Evolutionary conservation across 768 basidiomycete genomes (phyloP), one percentile per base, ranked within the genome.

Genomic region (Rhizopogon rudus): DNA sequence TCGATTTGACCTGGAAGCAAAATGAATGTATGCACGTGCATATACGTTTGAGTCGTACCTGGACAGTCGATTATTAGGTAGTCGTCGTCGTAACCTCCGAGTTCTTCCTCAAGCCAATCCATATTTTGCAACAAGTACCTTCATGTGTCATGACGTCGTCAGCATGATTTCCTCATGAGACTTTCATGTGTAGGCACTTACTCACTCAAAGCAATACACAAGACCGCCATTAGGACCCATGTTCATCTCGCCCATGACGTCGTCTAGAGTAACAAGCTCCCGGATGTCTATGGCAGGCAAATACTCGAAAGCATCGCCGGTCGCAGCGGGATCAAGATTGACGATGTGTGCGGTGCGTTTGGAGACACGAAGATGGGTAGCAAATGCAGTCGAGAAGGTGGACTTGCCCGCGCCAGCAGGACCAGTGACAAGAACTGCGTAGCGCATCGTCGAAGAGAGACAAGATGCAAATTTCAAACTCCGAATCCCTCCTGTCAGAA

Each of bases 141-240:
- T 56, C 49, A 52, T 1, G 16, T 40, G 12, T n/a, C 1, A 33
- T 56, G 31, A 31, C 52, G 9, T 33, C 44, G 29, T 28, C 1
- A 48, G 25, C 53, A 29, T 51, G 7, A 39, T 40, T 16, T 25
- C 33, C 13, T 43, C 44, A 9, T 12, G 25, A 10, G 3, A 43
- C 44, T 37, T 13, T n/a, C 35, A 25, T 29, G 37, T 37, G 51
- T 44, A 56, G 44, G 48, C 75, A 82, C 81, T 82, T 71, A 86
- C 93, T 87, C 81, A 98, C 97, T 99, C 97, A 71, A 99, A 99
- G 75, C 97, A 98, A 68, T 98, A 98, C 54, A 99, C 84, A 51
- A 99, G 77, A 4, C 95, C 97, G 9, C 97, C 97, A 64, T 99
- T 99, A 0, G 97, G 97, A 3, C 97, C 97, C 72, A 93, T 93